These are phyloP conservation scores for Amanita muscaria DNA, from an alignment of 768 basidiomycete species.

Conservation along the genomic window DNA sequence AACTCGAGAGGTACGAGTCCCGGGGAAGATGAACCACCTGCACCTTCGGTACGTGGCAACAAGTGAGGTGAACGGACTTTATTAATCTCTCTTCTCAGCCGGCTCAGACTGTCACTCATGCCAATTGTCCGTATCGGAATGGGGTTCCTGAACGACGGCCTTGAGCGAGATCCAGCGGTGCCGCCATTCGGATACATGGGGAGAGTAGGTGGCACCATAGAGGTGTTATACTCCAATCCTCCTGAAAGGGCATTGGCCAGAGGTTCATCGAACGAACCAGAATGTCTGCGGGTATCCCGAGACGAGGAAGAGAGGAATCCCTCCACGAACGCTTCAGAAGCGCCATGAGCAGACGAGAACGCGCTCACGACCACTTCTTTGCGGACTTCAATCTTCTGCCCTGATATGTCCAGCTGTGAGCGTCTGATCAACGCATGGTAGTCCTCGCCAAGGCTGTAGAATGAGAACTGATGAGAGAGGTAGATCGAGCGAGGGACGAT, in stretches of 20 bases:
- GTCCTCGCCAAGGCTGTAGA: constrained; percentile 66
- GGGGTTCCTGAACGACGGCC: constrained; percentile 33
- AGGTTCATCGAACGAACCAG: constrained; percentile 71
- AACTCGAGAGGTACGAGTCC: constrained; percentile 45
- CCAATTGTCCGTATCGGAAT: constrained; percentile 52
- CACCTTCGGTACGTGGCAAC: constrained; percentile 16
- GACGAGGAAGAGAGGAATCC: constrained; percentile 30
- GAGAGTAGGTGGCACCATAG: constrained; percentile 36
- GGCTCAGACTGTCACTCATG: constrained; percentile 52
- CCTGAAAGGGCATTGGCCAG: constrained; percentile 65
- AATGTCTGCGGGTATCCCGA: constrained; percentile 32
- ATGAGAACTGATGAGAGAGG: constrained; percentile 78
- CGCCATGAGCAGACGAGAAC: constrained; percentile 24
- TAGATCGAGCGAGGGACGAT: constrained; percentile 73
- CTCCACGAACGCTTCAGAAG: constrained; percentile 45
- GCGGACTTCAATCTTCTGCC: constrained; percentile 59
- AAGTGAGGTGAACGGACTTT: constrained; percentile 40
- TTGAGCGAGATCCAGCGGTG: constrained; percentile 25
- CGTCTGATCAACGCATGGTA: constrained; percentile 71
- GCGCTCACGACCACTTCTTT: constrained; percentile 62
- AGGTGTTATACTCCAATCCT: constrained; percentile 37
- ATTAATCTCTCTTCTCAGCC: constrained; percentile 48
- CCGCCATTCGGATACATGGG: constrained; percentile 83
- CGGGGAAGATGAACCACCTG: constrained; percentile 11
- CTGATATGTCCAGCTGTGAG: constrained; percentile 49